A percentile compares a stretch with the other conserved stretches of the same genome.
These are phyloP conservation scores for Acacia melanoxylon DNA, from an alignment of 306 rosid genomes.

Conservation along the genomic window DNA sequence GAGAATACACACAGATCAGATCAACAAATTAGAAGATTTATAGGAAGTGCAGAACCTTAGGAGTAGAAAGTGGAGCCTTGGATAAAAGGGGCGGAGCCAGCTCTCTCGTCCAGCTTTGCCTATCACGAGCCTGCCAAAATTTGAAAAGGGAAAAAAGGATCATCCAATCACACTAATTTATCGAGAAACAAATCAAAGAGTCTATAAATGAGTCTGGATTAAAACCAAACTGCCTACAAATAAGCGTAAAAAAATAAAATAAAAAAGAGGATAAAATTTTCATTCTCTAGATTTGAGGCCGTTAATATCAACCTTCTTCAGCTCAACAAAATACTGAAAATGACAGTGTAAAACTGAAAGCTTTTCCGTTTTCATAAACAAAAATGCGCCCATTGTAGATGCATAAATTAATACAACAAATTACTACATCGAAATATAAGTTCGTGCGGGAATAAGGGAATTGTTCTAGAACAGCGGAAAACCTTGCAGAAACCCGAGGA, in stretches of 20 bases:
- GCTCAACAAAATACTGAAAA: slow-evolving; percentile 32
- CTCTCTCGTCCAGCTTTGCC: slow-evolving; percentile 89
- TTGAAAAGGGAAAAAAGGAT: slow-evolving; percentile 13
- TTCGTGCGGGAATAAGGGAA: neutral
- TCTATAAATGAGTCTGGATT: slow-evolving; percentile 11
- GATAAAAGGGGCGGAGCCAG: slow-evolving; percentile 62
- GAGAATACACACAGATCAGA: slow-evolving; percentile 28
- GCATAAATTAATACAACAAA: neutral
- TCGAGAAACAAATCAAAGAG: slow-evolving; percentile 8
- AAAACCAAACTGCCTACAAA: neutral
- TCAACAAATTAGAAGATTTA: slow-evolving; percentile 18
- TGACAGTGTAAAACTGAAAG: neutral
- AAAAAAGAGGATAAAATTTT: neutral
- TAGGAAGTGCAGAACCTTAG: slow-evolving; percentile 66
- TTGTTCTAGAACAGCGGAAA: slow-evolving; percentile 12
- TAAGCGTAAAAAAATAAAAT: neutral
- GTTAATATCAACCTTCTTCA: slow-evolving; percentile 15
- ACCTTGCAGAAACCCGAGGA: slow-evolving; percentile 4
- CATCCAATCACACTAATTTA: slow-evolving; percentile 18
- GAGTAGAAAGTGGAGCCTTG: slow-evolving; percentile 59
- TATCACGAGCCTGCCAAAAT: slow-evolving; percentile 57
- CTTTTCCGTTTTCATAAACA: neutral
- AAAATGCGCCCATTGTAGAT: slow-evolving; percentile 5
- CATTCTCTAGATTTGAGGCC: neutral
- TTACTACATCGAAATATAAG: neutral